Evolutionary conservation across 2,329 filamentous ascomycete genomes (phyloP).

Genomic region (Pyricularia sp.): DNA sequence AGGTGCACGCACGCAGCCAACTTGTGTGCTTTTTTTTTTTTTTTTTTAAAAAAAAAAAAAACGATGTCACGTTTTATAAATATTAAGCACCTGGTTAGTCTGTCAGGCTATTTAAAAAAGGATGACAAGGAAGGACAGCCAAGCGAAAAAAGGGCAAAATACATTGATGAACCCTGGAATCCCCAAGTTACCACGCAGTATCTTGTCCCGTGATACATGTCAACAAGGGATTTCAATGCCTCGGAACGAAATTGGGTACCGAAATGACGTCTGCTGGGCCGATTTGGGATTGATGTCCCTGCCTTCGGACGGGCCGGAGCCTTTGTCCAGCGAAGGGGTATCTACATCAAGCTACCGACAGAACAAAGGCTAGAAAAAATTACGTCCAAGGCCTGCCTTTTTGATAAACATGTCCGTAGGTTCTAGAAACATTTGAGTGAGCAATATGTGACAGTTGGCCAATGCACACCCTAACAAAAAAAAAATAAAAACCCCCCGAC

Average conservation of each 20-base stretch:
- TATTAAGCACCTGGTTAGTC: neutral
- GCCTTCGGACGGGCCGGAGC: neutral
- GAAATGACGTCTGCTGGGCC: neutral
- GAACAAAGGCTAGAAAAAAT: neutral
- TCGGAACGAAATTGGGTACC: neutral
- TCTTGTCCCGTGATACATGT: neutral
- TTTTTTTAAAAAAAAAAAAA: too few relatives aligned
- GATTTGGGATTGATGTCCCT: neutral
- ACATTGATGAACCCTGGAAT: neutral
- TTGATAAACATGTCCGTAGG: neutral
- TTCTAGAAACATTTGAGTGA: neutral
- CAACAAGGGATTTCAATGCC: neutral
- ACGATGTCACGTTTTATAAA: neutral
- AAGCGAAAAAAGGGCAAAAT: neutral
- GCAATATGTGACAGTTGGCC: neutral
- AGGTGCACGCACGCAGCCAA: too few relatives aligned
- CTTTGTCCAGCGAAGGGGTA: neutral
- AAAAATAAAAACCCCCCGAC: neutral
- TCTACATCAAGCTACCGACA: neutral
- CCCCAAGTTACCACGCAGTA: neutral
- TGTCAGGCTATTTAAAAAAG: neutral
- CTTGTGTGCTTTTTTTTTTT: too few relatives aligned
- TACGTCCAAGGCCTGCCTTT: neutral
- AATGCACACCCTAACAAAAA: neutral
- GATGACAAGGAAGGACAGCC: neutral